Evolutionary conservation across 2,329 filamentous ascomycete species (phyloP).

Genomic region (Microcyclospora pomicola): DNA sequence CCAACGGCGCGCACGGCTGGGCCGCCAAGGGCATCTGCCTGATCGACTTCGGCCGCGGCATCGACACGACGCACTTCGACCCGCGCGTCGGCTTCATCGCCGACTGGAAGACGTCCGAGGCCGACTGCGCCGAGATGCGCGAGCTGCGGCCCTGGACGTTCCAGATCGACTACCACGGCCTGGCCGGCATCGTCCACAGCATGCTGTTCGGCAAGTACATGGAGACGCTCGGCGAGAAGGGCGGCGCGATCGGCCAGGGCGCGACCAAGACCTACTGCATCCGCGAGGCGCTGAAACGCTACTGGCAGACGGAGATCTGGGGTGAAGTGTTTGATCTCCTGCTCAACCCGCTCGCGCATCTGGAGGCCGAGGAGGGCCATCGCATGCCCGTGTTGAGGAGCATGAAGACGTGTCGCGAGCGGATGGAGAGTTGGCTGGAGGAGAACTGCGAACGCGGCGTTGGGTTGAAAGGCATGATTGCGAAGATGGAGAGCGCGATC

Average conservation of each 20-base stretch:
- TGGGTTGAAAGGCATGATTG: constrained; percentile 41
- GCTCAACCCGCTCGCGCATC: constrained; percentile 62
- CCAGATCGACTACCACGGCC: constrained; percentile 90
- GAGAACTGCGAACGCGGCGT: constrained; percentile 66
- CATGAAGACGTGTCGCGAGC: constrained; percentile 54
- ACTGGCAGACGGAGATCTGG: constrained; percentile 96
- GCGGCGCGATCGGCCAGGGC: constrained; percentile 41
- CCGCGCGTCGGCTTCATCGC: constrained; percentile 76
- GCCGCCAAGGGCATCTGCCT: constrained; percentile 62
- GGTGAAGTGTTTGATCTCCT: constrained; percentile 66
- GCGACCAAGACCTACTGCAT: constrained; percentile 60
- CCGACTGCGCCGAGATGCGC: constrained; percentile 91
- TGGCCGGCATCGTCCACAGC: constrained; percentile 76
- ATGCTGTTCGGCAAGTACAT: constrained; percentile 93
- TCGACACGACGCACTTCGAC: constrained; percentile 79
- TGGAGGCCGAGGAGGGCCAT: constrained; percentile 50
- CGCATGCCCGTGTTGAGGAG: constrained; percentile 60
- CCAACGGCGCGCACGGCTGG: constrained; percentile 69
- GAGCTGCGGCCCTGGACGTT: constrained; percentile 93
- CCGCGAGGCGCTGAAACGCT: constrained; percentile 73
- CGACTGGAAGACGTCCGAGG: constrained; percentile 79
- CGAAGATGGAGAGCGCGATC: constrained; percentile 55
- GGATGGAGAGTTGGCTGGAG: constrained; percentile 76
- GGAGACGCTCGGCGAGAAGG: constrained; percentile 47
- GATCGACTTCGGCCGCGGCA: constrained; percentile 88